Evolutionary conservation across 2,329 filamentous ascomycete species (phyloP).

Genomic region (Ramularia endophylla): DNA sequence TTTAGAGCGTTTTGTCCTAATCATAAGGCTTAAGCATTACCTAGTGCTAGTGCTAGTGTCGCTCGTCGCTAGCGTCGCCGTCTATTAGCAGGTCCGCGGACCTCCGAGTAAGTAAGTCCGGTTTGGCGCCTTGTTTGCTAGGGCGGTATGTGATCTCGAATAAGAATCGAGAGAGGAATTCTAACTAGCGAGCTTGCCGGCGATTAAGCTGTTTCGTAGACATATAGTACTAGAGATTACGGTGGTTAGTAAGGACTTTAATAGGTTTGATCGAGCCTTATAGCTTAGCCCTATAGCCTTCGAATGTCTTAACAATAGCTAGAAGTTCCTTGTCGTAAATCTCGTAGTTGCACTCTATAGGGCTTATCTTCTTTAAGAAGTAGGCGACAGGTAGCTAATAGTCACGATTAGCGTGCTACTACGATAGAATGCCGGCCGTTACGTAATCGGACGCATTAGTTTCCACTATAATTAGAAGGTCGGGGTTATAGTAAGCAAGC

Average conservation of each 20-base stretch:
- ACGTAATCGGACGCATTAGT: conserved; percentile 1
- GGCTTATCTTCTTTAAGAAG: too few relatives aligned
- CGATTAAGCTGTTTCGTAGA: conserved; percentile 26
- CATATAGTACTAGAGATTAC: conserved; percentile 28
- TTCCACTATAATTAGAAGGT: neutral
- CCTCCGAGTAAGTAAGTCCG: conserved; percentile 13
- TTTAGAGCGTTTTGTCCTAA: neutral
- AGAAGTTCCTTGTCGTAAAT: conserved; percentile 26
- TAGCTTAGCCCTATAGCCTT: conserved; percentile 24
- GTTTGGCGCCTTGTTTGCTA: conserved; percentile 16
- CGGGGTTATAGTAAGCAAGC: neutral
- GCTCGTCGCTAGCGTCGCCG: neutral
- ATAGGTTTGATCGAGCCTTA: conserved; percentile 8
- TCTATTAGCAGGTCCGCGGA: conserved; percentile 2
- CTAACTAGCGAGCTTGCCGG: conserved; percentile 24
- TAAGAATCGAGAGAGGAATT: conserved; percentile 21
- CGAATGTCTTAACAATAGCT: conserved; percentile 27
- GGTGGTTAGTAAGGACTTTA: conserved; percentile 26
- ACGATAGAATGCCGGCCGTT: neutral
- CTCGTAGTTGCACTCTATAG: too few relatives aligned
- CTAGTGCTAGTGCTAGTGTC: neutral
- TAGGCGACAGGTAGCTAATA: too few relatives aligned
- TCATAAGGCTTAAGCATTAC: conserved; percentile 1
- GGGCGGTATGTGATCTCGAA: conserved; percentile 25
- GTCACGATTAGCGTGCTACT: too few relatives aligned